Conservation (phyloP, 129 eudicot species). For the Tagetes erecta region DNA sequence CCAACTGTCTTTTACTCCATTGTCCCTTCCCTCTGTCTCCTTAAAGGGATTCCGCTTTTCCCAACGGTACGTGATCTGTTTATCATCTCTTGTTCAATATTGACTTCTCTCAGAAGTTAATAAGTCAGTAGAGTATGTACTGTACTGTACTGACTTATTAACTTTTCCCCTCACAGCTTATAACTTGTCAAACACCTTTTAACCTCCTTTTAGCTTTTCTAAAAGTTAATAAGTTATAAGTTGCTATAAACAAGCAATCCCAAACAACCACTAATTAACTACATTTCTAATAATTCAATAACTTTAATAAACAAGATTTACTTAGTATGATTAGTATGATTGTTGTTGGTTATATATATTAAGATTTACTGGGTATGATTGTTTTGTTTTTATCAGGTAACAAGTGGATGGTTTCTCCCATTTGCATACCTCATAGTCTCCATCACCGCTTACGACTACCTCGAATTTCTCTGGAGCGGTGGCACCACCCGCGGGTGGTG, state of each 20-base stretch:
- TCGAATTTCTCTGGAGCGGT: constrained; percentile 53
- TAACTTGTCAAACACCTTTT: too few relatives aligned
- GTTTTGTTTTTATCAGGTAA: constrained; percentile 25
- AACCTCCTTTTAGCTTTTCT: too few relatives aligned
- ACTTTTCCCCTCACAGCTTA: too few relatives aligned
- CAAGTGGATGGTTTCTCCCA: constrained; percentile 72
- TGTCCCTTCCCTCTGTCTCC: constrained; percentile 74
- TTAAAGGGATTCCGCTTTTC: constrained; percentile 57
- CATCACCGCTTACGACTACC: constrained; percentile 31
- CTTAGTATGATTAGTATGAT: not conserved
- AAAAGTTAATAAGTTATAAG: too few relatives aligned
- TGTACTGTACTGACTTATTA: too few relatives aligned
- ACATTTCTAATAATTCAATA: not conserved
- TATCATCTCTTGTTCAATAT: not conserved
- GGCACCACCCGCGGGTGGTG: constrained; percentile 87
- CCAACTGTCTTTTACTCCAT: constrained; percentile 64
- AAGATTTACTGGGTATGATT: not conserved
- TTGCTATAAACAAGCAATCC: too few relatives aligned
- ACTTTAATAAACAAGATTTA: not conserved
- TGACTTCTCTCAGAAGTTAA: not conserved
- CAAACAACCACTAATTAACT: not conserved
- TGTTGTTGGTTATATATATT: not conserved
- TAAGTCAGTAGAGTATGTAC: too few relatives aligned
- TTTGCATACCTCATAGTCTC: constrained; percentile 52
- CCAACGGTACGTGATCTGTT: constrained; percentile 53